phyloP scores from a whole-genome alignment of 371 early-diverging fungal genomes.

The Mortierella sp. region DNA sequence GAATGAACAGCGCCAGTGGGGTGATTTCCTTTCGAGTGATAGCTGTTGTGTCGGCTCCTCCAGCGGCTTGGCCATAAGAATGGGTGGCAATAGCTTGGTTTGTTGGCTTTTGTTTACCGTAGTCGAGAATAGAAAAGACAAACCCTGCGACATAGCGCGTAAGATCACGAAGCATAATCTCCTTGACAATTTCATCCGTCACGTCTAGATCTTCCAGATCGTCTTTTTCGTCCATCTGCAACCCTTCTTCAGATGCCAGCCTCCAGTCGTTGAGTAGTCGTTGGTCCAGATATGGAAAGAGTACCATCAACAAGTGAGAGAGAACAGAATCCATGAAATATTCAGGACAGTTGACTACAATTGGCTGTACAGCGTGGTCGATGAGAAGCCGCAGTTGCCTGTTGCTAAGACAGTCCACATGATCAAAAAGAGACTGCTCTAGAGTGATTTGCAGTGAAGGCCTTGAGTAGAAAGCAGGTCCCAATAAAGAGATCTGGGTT shows the following conservation, averaged over 20 bases:
- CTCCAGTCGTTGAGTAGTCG: slow-evolving; percentile 49
- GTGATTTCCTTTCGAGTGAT: slow-evolving; percentile 35
- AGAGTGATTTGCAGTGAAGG: slow-evolving; percentile 47
- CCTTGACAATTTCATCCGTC: slow-evolving; percentile 63
- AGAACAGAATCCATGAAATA: slow-evolving; percentile 42
- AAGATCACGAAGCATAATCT: slow-evolving; percentile 63
- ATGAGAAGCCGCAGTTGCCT: slow-evolving; percentile 62
- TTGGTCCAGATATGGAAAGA: slow-evolving; percentile 56
- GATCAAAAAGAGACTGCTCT: slow-evolving; percentile 49
- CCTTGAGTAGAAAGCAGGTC: slow-evolving; percentile 54
- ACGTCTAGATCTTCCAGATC: slow-evolving; percentile 58
- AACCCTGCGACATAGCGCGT: slow-evolving; percentile 59
- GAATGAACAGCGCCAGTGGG: slow-evolving; percentile 35
- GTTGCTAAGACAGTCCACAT: slow-evolving; percentile 52
- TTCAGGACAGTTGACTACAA: slow-evolving; percentile 62
- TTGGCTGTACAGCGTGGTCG: slow-evolving; percentile 53
- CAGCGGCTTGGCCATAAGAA: not conserved
- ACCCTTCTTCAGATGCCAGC: slow-evolving; percentile 38
- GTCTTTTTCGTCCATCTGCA: slow-evolving; percentile 36
- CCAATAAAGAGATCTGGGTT: slow-evolving; percentile 49
- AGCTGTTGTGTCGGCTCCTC: not conserved
- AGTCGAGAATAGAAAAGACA: slow-evolving; percentile 27
- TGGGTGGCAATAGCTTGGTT: not conserved
- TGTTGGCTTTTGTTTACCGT: slow-evolving; percentile 13
- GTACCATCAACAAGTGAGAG: slow-evolving; percentile 51